Conservation (phyloP, 305 asterid genomes). For the Lippia alba region DNA sequence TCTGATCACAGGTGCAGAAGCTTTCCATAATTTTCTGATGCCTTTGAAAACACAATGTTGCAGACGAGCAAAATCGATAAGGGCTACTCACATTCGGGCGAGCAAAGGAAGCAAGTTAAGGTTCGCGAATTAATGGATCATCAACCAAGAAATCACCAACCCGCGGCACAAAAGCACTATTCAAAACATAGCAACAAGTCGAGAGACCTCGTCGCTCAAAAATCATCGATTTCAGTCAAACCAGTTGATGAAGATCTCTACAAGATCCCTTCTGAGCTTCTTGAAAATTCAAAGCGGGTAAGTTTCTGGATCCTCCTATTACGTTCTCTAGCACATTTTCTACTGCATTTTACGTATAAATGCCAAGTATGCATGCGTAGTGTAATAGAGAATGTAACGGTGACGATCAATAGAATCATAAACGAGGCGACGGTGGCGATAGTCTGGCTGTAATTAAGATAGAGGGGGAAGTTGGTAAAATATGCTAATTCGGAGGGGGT, state of each 20-base stretch:
- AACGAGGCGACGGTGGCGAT: no score
- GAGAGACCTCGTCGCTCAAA: slow-evolving; percentile 22
- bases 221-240: slow-evolving; percentile 46
- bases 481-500: no score
- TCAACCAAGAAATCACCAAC: slow-evolving; percentile 37
- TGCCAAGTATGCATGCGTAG: no score
- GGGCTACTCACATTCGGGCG: slow-evolving; percentile 35
- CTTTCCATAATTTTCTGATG: neutral
- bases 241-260: slow-evolving; percentile 97
- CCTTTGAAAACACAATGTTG: neutral
- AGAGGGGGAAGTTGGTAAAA: no score
- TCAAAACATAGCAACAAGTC: slow-evolving; percentile 30
- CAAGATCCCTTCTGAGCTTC: slow-evolving; percentile 77
- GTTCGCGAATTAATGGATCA: slow-evolving; percentile 39
- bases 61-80: slow-evolving; percentile 46
- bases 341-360: no score
- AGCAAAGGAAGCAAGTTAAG: slow-evolving; percentile 48
- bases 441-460: no score
- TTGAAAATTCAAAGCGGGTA: slow-evolving; percentile 64
- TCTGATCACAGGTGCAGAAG: neutral
- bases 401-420: no score
- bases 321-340: no score
- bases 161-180: slow-evolving; percentile 34
- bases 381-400: no score
- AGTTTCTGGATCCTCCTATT: slow-evolving; percentile 25